These are phyloP conservation scores for Brassica balearica DNA, from an alignment of 441 rosid genomes.

Conservation along the genomic window DNA sequence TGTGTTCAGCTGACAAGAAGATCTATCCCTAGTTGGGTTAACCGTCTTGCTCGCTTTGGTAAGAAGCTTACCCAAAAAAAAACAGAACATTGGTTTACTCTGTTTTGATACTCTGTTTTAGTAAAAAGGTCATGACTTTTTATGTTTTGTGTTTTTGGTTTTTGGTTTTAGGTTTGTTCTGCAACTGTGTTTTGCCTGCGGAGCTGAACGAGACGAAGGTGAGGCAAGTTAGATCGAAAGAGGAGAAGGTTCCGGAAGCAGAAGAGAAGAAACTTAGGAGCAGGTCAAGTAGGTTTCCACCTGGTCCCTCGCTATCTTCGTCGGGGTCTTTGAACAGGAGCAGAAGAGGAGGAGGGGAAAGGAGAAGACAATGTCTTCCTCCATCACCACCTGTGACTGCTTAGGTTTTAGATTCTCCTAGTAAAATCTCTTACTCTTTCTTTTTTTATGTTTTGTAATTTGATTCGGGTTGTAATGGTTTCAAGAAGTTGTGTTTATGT, in stretches of 20 bases:
- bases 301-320: constrained; percentile 26
- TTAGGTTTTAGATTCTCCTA: background rate
- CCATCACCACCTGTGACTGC: background rate
- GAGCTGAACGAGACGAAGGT: constrained; percentile 78
- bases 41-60: constrained; percentile 63
- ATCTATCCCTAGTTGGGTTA: constrained; percentile 67
- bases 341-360: background rate
- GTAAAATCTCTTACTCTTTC: background rate
- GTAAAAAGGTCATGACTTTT: constrained; percentile 1
- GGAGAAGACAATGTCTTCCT: constrained; percentile 5
- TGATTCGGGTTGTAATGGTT: constrained; percentile 26
- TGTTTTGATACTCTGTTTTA: constrained; percentile 22
- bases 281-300: constrained; percentile 42
- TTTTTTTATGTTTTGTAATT: constrained; percentile 1
- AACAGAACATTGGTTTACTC: constrained; percentile 2
- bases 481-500: constrained; percentile 27
- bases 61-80: constrained; percentile 34
- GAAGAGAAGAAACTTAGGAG: constrained; percentile 69
- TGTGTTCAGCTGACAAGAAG: constrained; percentile 69
- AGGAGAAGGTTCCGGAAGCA: constrained; percentile 51
- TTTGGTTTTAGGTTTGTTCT: constrained; percentile 60
- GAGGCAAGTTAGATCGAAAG: constrained; percentile 54
- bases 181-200: constrained; percentile 90
- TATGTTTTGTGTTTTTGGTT: background rate
- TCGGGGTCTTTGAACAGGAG: constrained; percentile 39